These are phyloP conservation scores for Mycosarcoma maydis DNA, from an alignment of 1,284 basidiomycete species.

Conservation along the genomic window DNA sequence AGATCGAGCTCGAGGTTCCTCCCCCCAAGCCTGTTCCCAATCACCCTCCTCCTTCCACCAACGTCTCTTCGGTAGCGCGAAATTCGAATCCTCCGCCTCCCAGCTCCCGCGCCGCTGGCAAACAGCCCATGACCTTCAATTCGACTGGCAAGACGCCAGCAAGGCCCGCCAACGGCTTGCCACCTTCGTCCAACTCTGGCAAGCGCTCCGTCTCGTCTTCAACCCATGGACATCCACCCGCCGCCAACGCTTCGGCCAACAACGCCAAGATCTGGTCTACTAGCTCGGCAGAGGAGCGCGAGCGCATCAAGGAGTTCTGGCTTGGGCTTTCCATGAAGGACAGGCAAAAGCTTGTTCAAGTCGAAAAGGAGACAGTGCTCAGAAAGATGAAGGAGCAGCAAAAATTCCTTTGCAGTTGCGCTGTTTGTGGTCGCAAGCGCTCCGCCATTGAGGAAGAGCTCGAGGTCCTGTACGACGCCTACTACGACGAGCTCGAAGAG, in stretches of 20 bases:
- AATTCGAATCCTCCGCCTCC: conserved; percentile 67
- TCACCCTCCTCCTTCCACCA: conserved; percentile 62
- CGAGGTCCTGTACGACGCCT: conserved; percentile 98
- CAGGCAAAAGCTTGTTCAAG: conserved; percentile 86
- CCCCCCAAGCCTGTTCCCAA: conserved; percentile 62
- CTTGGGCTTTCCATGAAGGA: conserved; percentile 87
- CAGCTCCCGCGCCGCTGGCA: conserved; percentile 78
- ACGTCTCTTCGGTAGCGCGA: conserved; percentile 66
- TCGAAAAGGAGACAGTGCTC: conserved; percentile 96
- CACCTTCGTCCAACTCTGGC: conserved; percentile 68
- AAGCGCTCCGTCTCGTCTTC: conserved; percentile 70
- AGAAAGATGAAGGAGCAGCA: conserved; percentile 99
- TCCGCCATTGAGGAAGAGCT: conserved; percentile 98
- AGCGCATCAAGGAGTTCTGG: conserved; percentile 98
- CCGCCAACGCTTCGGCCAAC: conserved; percentile 17
- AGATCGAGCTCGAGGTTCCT: conserved; percentile 65
- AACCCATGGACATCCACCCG: conserved; percentile 37
- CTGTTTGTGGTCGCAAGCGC: conserved; percentile 95
- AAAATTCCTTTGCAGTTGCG: conserved; percentile 92
- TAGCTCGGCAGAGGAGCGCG: conserved; percentile 87
- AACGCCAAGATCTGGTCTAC: conserved; percentile 71
- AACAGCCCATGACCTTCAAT: conserved; percentile 74
- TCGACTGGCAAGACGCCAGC: conserved; percentile 53
- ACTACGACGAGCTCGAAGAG: conserved; percentile 98
- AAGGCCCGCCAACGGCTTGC: conserved; percentile 60